These are phyloP conservation scores for Salvia sclarea DNA, from an alignment of 305 asterid genomes.

Conservation along the genomic window DNA sequence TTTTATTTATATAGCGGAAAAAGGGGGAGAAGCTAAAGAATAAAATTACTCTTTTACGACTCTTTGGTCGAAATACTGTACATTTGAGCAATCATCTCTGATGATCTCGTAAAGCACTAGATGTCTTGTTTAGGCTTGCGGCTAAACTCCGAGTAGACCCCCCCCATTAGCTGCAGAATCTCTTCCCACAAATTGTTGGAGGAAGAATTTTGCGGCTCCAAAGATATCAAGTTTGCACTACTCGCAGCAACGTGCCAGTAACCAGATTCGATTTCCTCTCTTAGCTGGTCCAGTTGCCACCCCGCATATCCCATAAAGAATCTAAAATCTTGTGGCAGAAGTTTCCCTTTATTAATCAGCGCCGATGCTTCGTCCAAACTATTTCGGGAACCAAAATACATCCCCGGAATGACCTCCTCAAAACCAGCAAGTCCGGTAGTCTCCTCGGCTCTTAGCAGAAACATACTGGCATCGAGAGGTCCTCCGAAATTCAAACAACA, in stretches of 20 bases:
- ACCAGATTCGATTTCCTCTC: constrained; percentile 70
- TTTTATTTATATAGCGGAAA: constrained; percentile 15
- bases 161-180: constrained; percentile 92
- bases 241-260: constrained; percentile 93
- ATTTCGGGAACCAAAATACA: constrained; percentile 80
- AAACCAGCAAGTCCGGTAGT: constrained; percentile 47
- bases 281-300: constrained; percentile 87
- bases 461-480: constrained; percentile 94
- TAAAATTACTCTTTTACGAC: constrained; percentile 18
- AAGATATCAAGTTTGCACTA: constrained; percentile 68
- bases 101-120: constrained; percentile 40
- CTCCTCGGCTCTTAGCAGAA: constrained; percentile 57
- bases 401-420: constrained; percentile 73
- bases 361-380: constrained; percentile 71
- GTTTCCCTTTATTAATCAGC: constrained; percentile 65
- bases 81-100: constrained; percentile 31
- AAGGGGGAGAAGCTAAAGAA: background rate
- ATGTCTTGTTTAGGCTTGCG: constrained; percentile 92
- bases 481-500: constrained; percentile 92
- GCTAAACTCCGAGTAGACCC: constrained; percentile 86
- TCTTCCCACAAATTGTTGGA: constrained; percentile 85
- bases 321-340: constrained; percentile 72
- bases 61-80: constrained; percentile 37
- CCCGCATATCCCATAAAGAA: constrained; percentile 94
- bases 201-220: constrained; percentile 48